Conservation (phyloP, 2,329 filamentous ascomycete genomes). For the Tolypocladium cylindrosporum region DNA sequence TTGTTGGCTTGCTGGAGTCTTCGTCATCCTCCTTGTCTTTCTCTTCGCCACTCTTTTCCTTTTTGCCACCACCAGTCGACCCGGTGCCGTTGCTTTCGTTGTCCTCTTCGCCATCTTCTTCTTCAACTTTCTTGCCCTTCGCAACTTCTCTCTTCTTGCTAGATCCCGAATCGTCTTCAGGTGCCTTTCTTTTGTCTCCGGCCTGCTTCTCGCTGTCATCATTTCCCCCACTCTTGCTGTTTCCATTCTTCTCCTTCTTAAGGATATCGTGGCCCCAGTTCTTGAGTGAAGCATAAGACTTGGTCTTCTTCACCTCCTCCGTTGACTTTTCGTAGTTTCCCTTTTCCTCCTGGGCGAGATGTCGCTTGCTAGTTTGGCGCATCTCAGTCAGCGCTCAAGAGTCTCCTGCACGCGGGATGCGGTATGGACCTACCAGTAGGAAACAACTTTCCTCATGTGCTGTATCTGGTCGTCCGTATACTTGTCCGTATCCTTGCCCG, state of each 20-base stretch:
- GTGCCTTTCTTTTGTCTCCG: conserved; percentile 17
- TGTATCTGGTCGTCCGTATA: conserved; percentile 45
- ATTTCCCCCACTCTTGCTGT: conserved; percentile 4
- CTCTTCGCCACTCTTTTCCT: neutral
- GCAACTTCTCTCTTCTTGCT: conserved; percentile 4
- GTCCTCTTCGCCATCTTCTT: conserved; percentile 3
- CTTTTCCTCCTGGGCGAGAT: conserved; percentile 53
- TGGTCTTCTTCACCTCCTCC: conserved; percentile 35
- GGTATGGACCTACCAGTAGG: conserved; percentile 38
- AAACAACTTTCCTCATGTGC: conserved; percentile 54
- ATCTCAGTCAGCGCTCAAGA: neutral
- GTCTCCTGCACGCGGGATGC: neutral
- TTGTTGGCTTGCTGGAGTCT: conserved; percentile 9
- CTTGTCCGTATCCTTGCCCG: conserved; percentile 41
- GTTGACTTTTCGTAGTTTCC: conserved; percentile 42
- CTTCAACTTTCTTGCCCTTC: neutral
- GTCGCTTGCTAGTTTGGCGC: conserved; percentile 37
- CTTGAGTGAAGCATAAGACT: conserved; percentile 49
- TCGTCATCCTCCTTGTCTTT: neutral
- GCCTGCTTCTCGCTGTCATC: conserved; percentile 7
- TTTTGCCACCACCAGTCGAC: neutral
- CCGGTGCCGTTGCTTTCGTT: neutral
- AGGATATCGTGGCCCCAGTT: conserved; percentile 50
- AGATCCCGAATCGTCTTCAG: conserved; percentile 8
- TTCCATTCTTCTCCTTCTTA: conserved; percentile 20